Base-by-base conservation (phyloP, 306 rosid species). In the Cucurbita pepo region DNA sequence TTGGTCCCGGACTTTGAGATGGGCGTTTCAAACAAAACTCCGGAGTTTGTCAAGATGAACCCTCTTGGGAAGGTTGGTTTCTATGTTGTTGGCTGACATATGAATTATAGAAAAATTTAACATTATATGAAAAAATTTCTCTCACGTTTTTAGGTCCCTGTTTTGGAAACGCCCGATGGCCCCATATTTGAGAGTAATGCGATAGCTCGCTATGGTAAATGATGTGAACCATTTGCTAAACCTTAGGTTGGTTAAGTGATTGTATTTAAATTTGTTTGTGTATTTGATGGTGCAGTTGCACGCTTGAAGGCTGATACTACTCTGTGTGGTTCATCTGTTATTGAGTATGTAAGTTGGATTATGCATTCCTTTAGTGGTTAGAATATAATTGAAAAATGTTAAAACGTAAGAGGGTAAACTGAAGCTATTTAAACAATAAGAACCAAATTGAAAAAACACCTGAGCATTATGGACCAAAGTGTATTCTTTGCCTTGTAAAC, bases 121-220 rank as follows among this genome's bases (percentile, higher is more conserved):
- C 25, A 15, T 62, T 16, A 3, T 16, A 15, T 37, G 21, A 15
- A 22, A 15, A 22, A n/a, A 16, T 16, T 16, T 37, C 30, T 37
- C 69, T 37, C 67, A 14, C 15, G 16, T 38, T 37, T 76, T 12
- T 81, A 91, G 97, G 76, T 86, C 75, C 97, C 97, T 7, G 96
- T 89, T 16, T 56, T 91, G 82, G 85, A 86, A 78, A 91, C 96
- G 13, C 88, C 91, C 0, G 90, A 91, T 58, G 97, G 96, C 54
- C 60, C 91, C 1, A 55, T 91, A 13, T 91, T 89, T 22, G 94
- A 91, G 85, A 91, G 97, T 77, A 91, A 91, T 66, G 94, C 97
- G 3, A 89, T 89, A 60, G 91, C 97, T 30, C 94, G 96, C 12
- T 88, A 89, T 48, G 90, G 96, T 86, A 79, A 74, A 6, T 16